Conservation (phyloP, 805 yeast species). For the Candida pseudoglaebosa region DNA sequence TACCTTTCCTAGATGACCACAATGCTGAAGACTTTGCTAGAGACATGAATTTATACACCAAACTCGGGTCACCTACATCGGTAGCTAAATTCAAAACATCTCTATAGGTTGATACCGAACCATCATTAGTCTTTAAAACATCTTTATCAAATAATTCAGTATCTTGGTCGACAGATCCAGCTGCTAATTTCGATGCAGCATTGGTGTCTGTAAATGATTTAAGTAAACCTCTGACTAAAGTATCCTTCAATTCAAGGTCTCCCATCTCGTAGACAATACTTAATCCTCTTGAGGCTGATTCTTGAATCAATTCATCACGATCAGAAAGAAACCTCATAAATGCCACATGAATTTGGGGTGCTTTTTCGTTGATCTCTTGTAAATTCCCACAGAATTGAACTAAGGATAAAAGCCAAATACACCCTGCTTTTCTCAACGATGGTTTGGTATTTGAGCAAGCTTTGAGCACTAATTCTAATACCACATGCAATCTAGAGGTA, state of each 20-base stretch:
- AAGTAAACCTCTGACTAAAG: slow-evolving; percentile 67
- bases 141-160: slow-evolving; percentile 87
- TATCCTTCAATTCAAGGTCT: slow-evolving; percentile 60
- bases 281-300: slow-evolving; percentile 85
- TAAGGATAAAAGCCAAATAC: slow-evolving; percentile 81
- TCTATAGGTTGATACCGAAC: slow-evolving; percentile 85
- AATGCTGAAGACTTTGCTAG: slow-evolving; percentile 80
- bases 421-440: slow-evolving; percentile 64
- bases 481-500: slow-evolving; percentile 18
- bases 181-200: slow-evolving; percentile 38
- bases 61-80: slow-evolving; percentile 92
- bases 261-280: slow-evolving; percentile 80
- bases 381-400: slow-evolving; percentile 67
- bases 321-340: slow-evolving; percentile 79
- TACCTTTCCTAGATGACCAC: slow-evolving; percentile 92
- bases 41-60: slow-evolving; percentile 92
- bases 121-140: slow-evolving; percentile 71
- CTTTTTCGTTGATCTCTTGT: slow-evolving; percentile 31
- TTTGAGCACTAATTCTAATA: slow-evolving; percentile 49
- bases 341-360: slow-evolving; percentile 63
- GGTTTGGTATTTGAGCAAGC: slow-evolving; percentile 69
- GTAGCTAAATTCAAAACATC: slow-evolving; percentile 86
- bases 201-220: slow-evolving; percentile 73
- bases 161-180: slow-evolving; percentile 73
- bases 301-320: slow-evolving; percentile 84